Evolutionary conservation across 306 rosid species (phyloP).

Genomic region (Pachyrhizus erosus): DNA sequence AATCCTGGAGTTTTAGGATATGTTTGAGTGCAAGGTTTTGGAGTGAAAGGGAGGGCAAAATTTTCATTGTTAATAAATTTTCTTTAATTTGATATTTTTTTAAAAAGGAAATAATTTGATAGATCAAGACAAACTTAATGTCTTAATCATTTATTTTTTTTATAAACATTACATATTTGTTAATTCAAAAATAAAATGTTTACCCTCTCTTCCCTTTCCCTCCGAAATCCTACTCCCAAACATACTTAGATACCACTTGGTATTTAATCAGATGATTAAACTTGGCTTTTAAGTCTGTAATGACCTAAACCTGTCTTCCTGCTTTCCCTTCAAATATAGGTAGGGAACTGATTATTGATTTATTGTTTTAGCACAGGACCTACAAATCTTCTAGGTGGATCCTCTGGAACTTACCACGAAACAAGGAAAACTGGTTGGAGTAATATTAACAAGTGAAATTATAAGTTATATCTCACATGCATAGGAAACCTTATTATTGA

Average conservation of each 20-base stretch:
- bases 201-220: neutral
- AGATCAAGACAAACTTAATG: neutral
- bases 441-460: too few relatives aligned
- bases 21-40: neutral
- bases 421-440: too few relatives aligned
- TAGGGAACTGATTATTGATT: neutral
- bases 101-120: too few relatives aligned
- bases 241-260: neutral
- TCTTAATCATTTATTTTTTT: neutral
- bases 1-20: conserved; percentile 6
- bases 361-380: neutral
- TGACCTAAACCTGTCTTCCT: conserved; percentile 14
- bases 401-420: too few relatives aligned
- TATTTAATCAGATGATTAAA: conserved; percentile 3
- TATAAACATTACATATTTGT: neutral
- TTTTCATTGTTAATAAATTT: neutral
- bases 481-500: neutral
- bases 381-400: too few relatives aligned
- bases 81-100: neutral
- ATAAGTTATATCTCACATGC: too few relatives aligned
- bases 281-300: conserved; percentile 3
- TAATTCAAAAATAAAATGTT: neutral
- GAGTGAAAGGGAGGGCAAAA: neutral
- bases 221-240: too few relatives aligned
- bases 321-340: conserved; percentile 23